phyloP scores from a whole-genome alignment of 2,329 filamentous ascomycete genomes.

The Calonectria honghensis region DNA sequence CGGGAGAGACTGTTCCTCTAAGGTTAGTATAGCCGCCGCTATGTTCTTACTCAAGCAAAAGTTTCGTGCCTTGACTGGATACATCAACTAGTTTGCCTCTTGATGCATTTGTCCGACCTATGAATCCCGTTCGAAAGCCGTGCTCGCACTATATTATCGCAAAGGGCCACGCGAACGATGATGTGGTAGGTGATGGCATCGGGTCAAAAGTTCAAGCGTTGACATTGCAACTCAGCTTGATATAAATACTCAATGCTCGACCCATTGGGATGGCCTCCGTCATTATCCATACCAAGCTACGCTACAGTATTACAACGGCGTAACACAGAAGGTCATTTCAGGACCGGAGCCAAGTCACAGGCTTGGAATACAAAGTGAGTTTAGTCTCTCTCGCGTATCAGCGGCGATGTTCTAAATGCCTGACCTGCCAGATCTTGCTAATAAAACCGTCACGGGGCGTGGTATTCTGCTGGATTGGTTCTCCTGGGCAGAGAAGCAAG shows the following conservation, averaged over 20 bases:
- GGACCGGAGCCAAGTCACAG: not conserved
- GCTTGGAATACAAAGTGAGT: conserved; percentile 18
- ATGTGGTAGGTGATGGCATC: not conserved
- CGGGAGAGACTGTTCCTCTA: not conserved
- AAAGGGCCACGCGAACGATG: conserved; percentile 13
- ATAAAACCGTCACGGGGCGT: conserved; percentile 19
- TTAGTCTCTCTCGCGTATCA: not conserved
- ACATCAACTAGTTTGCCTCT: not conserved
- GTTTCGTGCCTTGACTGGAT: not conserved
- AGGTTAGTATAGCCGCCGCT: not conserved
- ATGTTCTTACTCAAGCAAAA: not conserved
- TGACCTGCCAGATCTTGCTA: not conserved
- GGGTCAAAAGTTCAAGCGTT: not conserved
- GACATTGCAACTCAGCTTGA: not conserved
- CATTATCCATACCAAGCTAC: conserved; percentile 16
- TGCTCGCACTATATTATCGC: conserved; percentile 15
- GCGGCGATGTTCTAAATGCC: not conserved
- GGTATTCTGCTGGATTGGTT: conserved; percentile 23
- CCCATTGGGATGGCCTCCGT: conserved; percentile 27
- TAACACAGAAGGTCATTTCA: conserved; percentile 5
- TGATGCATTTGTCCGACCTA: conserved; percentile 4
- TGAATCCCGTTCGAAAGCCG: conserved; percentile 22
- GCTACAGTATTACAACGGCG: conserved; percentile 18
- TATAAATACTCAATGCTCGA: conserved; percentile 23
- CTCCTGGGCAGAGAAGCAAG: conserved; percentile 2